phyloP scores from a whole-genome alignment of 331 rosid species.

The Quercus phellos region DNA sequence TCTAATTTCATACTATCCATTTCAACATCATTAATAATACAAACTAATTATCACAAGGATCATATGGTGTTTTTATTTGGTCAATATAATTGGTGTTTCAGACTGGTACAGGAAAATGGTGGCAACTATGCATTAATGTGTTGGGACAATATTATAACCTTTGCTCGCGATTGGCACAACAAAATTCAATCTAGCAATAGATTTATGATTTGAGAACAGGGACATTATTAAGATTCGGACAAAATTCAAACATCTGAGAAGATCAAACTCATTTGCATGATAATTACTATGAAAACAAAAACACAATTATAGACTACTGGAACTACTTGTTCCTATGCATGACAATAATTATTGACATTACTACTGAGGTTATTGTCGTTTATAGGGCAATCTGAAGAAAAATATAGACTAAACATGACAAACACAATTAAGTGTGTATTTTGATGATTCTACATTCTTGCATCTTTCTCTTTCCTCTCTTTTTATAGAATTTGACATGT shows the following conservation, averaged over 20 bases:
- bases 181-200: slow-evolving; percentile 20
- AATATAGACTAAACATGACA: not conserved
- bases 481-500: too few relatives aligned
- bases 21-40: not conserved
- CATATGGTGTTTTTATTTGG: not conserved
- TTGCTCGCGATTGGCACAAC: slow-evolving; percentile 24
- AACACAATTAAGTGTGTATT: not conserved
- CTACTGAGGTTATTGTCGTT: slow-evolving; percentile 27
- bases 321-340: slow-evolving; percentile 35
- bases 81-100: slow-evolving; percentile 10
- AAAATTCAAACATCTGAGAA: slow-evolving; percentile 32
- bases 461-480: too few relatives aligned
- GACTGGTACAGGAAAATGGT: slow-evolving; percentile 15
- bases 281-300: slow-evolving; percentile 38
- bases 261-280: slow-evolving; percentile 32
- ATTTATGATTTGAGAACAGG: slow-evolving; percentile 17
- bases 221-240: slow-evolving; percentile 26
- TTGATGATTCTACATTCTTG: too few relatives aligned
- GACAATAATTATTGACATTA: slow-evolving; percentile 41
- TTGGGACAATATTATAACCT: slow-evolving; percentile 31
- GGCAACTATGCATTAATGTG: slow-evolving; percentile 22
- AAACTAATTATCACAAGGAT: not conserved
- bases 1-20: not conserved
- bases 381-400: slow-evolving; percentile 24
- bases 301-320: slow-evolving; percentile 49